These are phyloP conservation scores for Pyrenophora seminiperda DNA, from an alignment of 2,329 filamentous ascomycete species.

Conservation along the genomic window DNA sequence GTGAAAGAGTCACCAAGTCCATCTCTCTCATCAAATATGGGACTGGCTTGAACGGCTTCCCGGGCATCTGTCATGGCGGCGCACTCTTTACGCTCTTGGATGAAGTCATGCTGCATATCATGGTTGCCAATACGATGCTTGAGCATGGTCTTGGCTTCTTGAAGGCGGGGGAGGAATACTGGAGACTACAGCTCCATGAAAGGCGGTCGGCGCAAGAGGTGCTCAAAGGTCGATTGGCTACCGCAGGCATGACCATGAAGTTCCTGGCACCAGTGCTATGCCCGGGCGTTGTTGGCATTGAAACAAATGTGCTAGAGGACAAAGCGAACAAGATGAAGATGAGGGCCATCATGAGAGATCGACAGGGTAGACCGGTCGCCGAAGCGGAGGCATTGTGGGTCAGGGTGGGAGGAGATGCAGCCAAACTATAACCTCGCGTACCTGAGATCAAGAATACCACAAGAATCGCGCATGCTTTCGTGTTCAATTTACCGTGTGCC, in stretches of 20 bases:
- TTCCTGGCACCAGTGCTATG: slow-evolving; percentile 31
- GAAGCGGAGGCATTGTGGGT: slow-evolving; percentile 32
- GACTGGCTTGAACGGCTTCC: slow-evolving; percentile 64
- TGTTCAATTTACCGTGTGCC: background rate
- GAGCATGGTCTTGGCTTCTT: slow-evolving; percentile 9
- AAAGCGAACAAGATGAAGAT: slow-evolving; percentile 29
- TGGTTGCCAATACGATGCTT: slow-evolving; percentile 24
- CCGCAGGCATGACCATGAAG: slow-evolving; percentile 28
- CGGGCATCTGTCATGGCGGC: slow-evolving; percentile 71
- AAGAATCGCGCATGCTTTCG: background rate
- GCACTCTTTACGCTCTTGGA: slow-evolving; percentile 69
- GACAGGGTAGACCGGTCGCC: slow-evolving; percentile 25
- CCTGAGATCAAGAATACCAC: background rate
- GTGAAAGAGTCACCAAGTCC: slow-evolving; percentile 15
- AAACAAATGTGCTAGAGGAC: slow-evolving; percentile 27
- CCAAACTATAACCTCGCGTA: slow-evolving; percentile 20
- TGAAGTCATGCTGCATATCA: slow-evolving; percentile 55
- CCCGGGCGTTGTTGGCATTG: slow-evolving; percentile 33
- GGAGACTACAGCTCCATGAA: slow-evolving; percentile 12
- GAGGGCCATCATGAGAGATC: slow-evolving; percentile 32
- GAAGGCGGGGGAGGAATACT: slow-evolving; percentile 5
- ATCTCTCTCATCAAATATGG: slow-evolving; percentile 30
- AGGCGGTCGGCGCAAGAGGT: slow-evolving; percentile 17
- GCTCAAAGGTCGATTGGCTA: slow-evolving; percentile 28
- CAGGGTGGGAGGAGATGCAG: slow-evolving; percentile 19